Conservation (phyloP, 2,329 filamentous ascomycete species). For the Beauveria caledonica region DNA sequence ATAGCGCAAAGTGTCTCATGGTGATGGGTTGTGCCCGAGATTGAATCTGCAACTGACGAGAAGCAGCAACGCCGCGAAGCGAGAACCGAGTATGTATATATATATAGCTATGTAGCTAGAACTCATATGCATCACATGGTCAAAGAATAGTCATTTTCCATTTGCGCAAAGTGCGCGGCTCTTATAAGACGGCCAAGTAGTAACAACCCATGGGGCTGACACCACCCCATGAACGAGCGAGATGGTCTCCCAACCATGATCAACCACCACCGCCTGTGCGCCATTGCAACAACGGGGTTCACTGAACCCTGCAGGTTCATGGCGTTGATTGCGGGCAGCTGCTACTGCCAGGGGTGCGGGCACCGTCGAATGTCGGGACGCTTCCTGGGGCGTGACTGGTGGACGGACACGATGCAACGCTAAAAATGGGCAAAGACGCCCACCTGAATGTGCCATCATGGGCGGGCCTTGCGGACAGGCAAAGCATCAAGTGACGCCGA, state of each 20-base stretch:
- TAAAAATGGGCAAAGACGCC: background rate
- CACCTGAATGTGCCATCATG: conserved; percentile 3
- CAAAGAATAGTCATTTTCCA: background rate
- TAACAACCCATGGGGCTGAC: conserved; percentile 2
- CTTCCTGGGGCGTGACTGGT: conserved; percentile 7
- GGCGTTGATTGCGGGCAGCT: background rate
- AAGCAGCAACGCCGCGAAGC: background rate
- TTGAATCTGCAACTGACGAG: background rate
- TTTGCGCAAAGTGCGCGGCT: background rate
- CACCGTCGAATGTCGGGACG: background rate
- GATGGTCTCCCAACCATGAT: background rate
- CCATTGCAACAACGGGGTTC: background rate
- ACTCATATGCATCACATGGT: conserved; percentile 4
- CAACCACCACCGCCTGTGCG: background rate
- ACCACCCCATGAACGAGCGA: conserved; percentile 1
- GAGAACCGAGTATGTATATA: background rate
- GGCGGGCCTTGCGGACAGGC: background rate
- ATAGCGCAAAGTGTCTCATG: conserved; percentile 5
- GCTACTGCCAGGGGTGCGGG: background rate
- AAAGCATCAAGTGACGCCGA: conserved; percentile 11
- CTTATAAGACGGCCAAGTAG: conserved; percentile 3
- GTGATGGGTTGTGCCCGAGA: background rate
- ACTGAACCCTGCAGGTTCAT: conserved; percentile 1
- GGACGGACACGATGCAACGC: background rate
- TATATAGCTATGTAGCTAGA: background rate